Conservation (phyloP, 345 rosid species). For the Gossypioides kirkii region DNA sequence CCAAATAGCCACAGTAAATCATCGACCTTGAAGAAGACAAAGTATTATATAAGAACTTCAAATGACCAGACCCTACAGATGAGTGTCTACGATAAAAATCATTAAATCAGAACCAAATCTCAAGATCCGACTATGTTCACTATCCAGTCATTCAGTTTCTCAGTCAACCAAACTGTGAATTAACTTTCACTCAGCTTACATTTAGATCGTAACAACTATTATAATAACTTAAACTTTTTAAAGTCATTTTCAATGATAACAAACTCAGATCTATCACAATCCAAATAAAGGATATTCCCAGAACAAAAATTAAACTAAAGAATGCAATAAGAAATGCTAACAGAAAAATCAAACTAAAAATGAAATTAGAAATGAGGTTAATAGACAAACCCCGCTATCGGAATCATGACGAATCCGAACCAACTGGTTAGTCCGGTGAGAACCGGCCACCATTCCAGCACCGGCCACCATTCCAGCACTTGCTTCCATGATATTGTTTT, state of each 20-base stretch:
- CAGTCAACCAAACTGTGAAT: not conserved
- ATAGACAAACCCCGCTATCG: conserved; percentile 80
- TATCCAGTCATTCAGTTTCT: not conserved
- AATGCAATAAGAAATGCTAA: no score
- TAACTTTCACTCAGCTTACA: not conserved
- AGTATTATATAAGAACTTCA: not conserved
- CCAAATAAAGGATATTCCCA: not conserved
- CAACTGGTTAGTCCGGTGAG: conserved; percentile 93
- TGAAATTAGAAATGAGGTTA: conserved; percentile 1
- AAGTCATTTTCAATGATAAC: conserved; percentile 14
- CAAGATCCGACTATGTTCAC: not conserved
- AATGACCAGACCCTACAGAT: not conserved
- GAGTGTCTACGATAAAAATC: not conserved
- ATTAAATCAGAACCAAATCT: not conserved
- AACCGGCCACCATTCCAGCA: conserved; percentile 97
- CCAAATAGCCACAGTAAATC: not conserved
- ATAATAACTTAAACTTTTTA: no score
- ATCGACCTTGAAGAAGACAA: not conserved
- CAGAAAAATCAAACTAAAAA: not conserved
- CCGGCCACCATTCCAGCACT: conserved; percentile 96
- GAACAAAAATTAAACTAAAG: not conserved
- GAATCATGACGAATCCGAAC: conserved; percentile 98
- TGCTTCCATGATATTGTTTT: conserved; percentile 59
- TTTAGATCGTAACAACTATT: not conserved
- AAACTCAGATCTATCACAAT: conserved; percentile 23